A percentile compares a stretch with the other conserved stretches of the same genome.
Conservation (phyloP, 1,284 basidiomycete genomes). For the Cryptococcus sp. region DNA sequence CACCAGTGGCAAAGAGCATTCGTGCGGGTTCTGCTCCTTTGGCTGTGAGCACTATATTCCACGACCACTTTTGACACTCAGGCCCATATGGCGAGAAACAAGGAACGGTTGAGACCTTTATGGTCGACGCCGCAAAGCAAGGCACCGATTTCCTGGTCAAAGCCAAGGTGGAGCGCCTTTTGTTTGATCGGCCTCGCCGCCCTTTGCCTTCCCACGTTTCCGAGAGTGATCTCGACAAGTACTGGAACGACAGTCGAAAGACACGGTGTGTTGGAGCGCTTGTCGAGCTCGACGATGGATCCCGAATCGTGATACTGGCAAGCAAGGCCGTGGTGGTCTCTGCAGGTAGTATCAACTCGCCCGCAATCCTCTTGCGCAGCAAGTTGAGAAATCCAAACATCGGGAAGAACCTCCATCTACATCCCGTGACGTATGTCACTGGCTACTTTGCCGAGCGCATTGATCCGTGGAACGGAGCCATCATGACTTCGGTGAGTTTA, state of each 20-base stretch:
- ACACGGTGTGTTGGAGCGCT: constrained; percentile 3
- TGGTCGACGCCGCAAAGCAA: constrained; percentile 15
- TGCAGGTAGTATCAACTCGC: constrained; percentile 47
- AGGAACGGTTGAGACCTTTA: constrained; percentile 19
- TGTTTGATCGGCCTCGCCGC: constrained; percentile 26
- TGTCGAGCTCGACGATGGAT: constrained; percentile 1
- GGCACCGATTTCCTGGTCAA: constrained; percentile 13
- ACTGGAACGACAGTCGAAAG: too few relatives aligned
- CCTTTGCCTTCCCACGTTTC: background rate
- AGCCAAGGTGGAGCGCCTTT: constrained; percentile 41
- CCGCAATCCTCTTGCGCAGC: constrained; percentile 48
- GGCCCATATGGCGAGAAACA: constrained; percentile 10
- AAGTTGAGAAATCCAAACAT: constrained; percentile 48
- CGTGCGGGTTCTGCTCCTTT: constrained; percentile 46
- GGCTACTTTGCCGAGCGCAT: constrained; percentile 47
- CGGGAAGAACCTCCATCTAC: constrained; percentile 48
- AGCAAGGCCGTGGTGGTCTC: constrained; percentile 39
- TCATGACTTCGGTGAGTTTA: constrained; percentile 47
- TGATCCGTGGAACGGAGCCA: constrained; percentile 48
- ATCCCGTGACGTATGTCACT: constrained; percentile 47
- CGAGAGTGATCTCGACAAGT: background rate
- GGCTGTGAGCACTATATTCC: constrained; percentile 35
- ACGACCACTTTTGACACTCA: background rate
- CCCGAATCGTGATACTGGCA: background rate
- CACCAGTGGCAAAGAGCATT: constrained; percentile 43